Conservation (phyloP, 2,329 filamentous ascomycete species). For the Botrytis elliptica region DNA sequence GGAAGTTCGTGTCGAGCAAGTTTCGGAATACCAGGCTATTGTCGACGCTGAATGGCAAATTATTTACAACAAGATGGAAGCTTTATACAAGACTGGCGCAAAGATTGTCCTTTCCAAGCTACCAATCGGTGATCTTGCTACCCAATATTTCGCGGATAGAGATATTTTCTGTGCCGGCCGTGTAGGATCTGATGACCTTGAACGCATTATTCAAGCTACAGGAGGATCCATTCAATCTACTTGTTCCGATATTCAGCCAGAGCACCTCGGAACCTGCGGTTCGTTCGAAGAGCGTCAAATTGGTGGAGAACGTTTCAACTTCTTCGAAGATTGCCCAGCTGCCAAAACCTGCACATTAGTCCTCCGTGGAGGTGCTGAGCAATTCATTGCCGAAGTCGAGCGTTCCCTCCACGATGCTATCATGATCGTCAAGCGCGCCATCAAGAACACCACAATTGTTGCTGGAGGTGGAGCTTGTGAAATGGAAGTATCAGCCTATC, state of each 20-base stretch:
- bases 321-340: slow-evolving; percentile 93
- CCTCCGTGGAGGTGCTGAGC: slow-evolving; percentile 92
- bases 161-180: slow-evolving; percentile 98
- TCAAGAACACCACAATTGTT: slow-evolving; percentile 92
- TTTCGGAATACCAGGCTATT: slow-evolving; percentile 98
- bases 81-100: slow-evolving; percentile 86
- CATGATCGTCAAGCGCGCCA: slow-evolving; percentile 99
- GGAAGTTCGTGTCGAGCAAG: slow-evolving; percentile 95
- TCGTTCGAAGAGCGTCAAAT: slow-evolving; percentile 95
- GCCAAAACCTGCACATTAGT: slow-evolving; percentile 97
- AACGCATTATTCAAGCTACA: slow-evolving; percentile 92
- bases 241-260: slow-evolving; percentile 87
- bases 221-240: slow-evolving; percentile 92
- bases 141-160: slow-evolving; percentile 95
- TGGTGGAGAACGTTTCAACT: slow-evolving; percentile 95
- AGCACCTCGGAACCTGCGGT: slow-evolving; percentile 89
- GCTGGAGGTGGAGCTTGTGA: slow-evolving; percentile 92
- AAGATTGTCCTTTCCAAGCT: slow-evolving; percentile 97
- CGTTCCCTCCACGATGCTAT: slow-evolving; percentile 97
- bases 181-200: slow-evolving; percentile 87
- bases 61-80: slow-evolving; percentile 99
- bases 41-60: slow-evolving; percentile 99
- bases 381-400: slow-evolving; percentile 98
- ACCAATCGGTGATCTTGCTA: slow-evolving; percentile 94
- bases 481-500: slow-evolving; percentile 94